Evolutionary conservation across 495 filamentous ascomycete genomes (phyloP), one percentile per base, ranked within the genome.

Genomic region (Elasticomyces elasticus): DNA sequence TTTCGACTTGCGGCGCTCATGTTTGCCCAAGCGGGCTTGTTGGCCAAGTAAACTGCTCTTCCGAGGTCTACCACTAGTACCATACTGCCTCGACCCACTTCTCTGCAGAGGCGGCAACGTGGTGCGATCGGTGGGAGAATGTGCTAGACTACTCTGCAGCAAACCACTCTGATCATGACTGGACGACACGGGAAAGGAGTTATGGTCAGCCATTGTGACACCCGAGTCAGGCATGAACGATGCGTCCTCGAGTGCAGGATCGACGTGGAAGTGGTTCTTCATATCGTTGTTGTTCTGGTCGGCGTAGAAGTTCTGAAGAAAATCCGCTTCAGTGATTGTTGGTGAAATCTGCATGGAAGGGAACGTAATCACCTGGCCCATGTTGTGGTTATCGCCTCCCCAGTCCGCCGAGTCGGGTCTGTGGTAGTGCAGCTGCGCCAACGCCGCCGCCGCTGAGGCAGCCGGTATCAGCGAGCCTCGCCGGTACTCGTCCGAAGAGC

Each of bases 371-470:
- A 60, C 58, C 58, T 60, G 58, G 38, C 23, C 48, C 13, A 56
- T 49, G 40, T 47, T 43, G 37, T 55, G 20, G 28, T 51, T 26
- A 24, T 24, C 33, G 38, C 37, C 52, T 22, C 52, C 58, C 58
- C 58, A 94, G 54, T 89, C 87, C 2, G 48, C 30, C 17, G 78
- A 77, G 19, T 89, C 84, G 44, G 84, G 76, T 43, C 85, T 86
- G 67, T 91, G 82, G 59, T 84, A 82, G 69, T 94, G 87, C 62
- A 95, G 75, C 71, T 92, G 85, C 42, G 89, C 88, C 48, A 95
- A 75, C 13, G 89, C 89, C 27, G 87, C 86, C 24, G 89, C 89
- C 23, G 87, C 87, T 49, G 80, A 89, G 51, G 85, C 87, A 35
- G 85, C 79, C 51, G 81, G 80, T 41, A 80, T 71, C 63, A 82